Base-by-base conservation (phyloP, 2,329 filamentous ascomycete species). In the Fusarium sp. region DNA sequence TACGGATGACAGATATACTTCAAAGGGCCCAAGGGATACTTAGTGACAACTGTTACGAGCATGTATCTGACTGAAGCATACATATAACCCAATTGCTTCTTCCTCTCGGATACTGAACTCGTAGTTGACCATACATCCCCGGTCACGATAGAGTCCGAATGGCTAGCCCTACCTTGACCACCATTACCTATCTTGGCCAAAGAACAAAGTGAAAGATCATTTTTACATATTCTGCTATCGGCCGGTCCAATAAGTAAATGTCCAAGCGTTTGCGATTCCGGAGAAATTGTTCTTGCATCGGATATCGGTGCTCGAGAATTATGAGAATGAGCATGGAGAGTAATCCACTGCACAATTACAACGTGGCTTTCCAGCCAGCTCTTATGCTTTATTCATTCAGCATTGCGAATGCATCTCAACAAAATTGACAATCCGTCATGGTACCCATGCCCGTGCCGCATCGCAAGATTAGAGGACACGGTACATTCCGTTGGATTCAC, bases 11-110 rank as follows among this genome's bases (percentile, higher is more conserved):
- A 37, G 34, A 37, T n/a, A 3, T 37, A 6, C 5, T 37, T 37
- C 10, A n/a, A 12, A 37, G 3, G 1, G 18, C 7, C 16, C 10
- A n/a, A 37, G 5, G 34, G 34, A 11, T 5, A 37, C 34, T 12
- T 5, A n/a, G 10, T 37, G 10, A 12, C 3, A 37, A 37, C 12
- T n/a, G 7, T 12, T 12, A 37, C 18, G 18, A n/a, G 5, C 5
- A 7, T n/a, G 2, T 5, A 5, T 37, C 18, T 1, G 7, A n/a
- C 5, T 4, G 2, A 1, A 37, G 18, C 34, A 4, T 37, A n/a
- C 10, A 12, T n/a, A 3, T n/a, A 7, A 37, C 10, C 11, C 4
- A 12, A 37, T 37, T 12, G 18, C 10, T n/a, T n/a, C 6, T 12
- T n/a, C 34, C 10, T 37, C 34, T 12, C 34, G 2, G 18, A 10